Evolutionary conservation across 148 eudicot species (phyloP), one percentile per base, ranked within the genome.

Genomic region (Talinum fruticosum): DNA sequence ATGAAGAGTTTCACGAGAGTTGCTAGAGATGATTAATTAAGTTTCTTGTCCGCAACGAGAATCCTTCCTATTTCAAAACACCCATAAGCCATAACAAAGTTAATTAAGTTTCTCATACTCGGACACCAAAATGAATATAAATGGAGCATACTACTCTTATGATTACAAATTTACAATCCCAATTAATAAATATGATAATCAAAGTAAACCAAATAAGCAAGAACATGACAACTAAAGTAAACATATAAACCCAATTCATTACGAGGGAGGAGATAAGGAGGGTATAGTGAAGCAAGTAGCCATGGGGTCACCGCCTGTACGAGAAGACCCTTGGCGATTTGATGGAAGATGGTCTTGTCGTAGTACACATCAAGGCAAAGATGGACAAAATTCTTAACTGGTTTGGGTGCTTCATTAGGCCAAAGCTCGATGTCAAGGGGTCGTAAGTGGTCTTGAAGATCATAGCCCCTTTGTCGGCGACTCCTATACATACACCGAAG

Each of bases 351-450:
- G 76, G 91, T 86, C 82, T 84, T 65, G 45, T n/a, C n/a, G n/a
- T 92, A 95, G 85, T 95, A 95, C 12, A 94, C 96, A 29, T 95
- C 99, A 2, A 92, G 77, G 59, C 99, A 92, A 41, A 95, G 89
- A 84, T 95, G 99, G 4, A 92, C 90, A 81, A 95, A 95, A 79
- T 95, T 95, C 33, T 94, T 78, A 29, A 87, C 87, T 32, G 99
- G 91, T 76, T 92, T 95, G 1, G 99, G 99, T 3, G 99, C 99
- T 85, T 95, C 99, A 74, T 95, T 95, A 0, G 99, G 94, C 99
- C 99, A 95, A 4, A 95, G 90, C 84, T 95, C 99, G 35, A 95
- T 86, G 85, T 95, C 99, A 18, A 95, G 44, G 0, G 99, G 89
- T 4, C 99, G 67, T 92, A 85, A 18, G 90, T 91, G 69, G 99